A percentile compares a stretch with the other conserved stretches of the same genome.
Conservation (phyloP, 441 rosid species). For the Lepidium campestre region DNA sequence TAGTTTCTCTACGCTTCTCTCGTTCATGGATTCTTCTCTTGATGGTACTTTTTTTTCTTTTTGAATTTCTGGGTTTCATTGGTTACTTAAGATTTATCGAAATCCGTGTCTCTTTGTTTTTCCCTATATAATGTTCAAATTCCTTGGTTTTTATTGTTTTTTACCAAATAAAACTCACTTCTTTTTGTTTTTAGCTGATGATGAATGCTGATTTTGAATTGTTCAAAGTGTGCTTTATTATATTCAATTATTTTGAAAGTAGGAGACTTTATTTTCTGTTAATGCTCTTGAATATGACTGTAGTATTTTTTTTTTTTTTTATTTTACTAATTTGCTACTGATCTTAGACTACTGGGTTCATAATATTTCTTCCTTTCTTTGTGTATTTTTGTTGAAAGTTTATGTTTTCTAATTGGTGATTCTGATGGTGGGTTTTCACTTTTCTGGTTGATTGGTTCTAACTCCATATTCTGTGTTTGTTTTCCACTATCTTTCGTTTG, state of each 20-base stretch:
- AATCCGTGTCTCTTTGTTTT: constrained; percentile 7
- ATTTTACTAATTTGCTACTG: not conserved
- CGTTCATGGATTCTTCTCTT: constrained; percentile 30
- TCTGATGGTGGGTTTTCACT: constrained; percentile 13
- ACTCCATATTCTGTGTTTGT: constrained; percentile 6
- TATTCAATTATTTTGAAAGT: constrained; percentile 13
- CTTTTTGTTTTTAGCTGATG: not conserved
- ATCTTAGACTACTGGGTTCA: constrained; percentile 9
- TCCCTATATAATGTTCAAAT: constrained; percentile 2
- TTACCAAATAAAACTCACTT: not conserved
- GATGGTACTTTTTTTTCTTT: constrained; percentile 13
- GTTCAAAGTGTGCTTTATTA: not conserved
- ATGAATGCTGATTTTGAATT: constrained; percentile 7
- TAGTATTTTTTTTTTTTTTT: not conserved
- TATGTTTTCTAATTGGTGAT: constrained; percentile 10
- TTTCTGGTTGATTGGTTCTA: constrained; percentile 22
- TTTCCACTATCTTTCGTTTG: constrained; percentile 21
- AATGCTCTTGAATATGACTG: not conserved
- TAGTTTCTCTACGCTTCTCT: constrained; percentile 8
- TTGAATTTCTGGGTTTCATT: constrained; percentile 16
- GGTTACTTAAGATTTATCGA: constrained; percentile 25
- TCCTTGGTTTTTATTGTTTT: not conserved
- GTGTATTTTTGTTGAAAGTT: not conserved
- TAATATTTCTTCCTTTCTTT: not conserved
- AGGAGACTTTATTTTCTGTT: constrained; percentile 1